These are phyloP conservation scores for Paraphaeosphaeria minitans DNA, from an alignment of 2,329 filamentous ascomycete genomes.

Conservation along the genomic window DNA sequence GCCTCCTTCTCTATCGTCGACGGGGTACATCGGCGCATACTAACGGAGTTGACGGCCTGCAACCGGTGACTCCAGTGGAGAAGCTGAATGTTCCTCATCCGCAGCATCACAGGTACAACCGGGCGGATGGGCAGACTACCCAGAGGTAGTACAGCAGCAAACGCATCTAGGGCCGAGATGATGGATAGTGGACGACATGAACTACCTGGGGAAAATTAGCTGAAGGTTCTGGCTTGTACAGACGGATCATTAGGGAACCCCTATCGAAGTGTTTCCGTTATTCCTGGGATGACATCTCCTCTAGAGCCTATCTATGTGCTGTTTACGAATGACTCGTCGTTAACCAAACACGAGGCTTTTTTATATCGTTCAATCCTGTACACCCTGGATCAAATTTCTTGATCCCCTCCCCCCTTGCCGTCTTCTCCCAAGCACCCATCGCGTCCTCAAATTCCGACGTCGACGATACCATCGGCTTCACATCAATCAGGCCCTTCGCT, in stretches of 20 bases:
- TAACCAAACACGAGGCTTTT: no score
- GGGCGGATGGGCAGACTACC: neutral
- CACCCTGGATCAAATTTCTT: conserved; percentile 43
- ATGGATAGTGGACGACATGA: neutral
- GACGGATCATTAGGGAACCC: neutral
- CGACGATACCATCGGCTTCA: conserved; percentile 38
- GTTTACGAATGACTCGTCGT: no score
- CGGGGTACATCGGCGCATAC: neutral
- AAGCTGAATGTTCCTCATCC: neutral
- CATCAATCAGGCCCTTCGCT: conserved; percentile 26
- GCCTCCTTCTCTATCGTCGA: neutral
- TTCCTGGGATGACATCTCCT: neutral
- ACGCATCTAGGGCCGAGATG: neutral
- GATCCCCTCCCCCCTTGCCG: conserved; percentile 37
- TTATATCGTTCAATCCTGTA: conserved; percentile 20
- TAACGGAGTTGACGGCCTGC: neutral
- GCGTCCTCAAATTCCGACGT: conserved; percentile 36
- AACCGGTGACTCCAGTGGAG: neutral
- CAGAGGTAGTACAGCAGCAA: neutral
- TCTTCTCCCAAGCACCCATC: conserved; percentile 39
- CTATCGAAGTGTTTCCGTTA: neutral
- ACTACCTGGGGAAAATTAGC: neutral
- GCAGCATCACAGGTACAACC: neutral
- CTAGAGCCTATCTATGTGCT: no score
- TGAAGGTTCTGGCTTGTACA: neutral